Conservation (phyloP, 345 rosid species). For the Heritiera littoralis region DNA sequence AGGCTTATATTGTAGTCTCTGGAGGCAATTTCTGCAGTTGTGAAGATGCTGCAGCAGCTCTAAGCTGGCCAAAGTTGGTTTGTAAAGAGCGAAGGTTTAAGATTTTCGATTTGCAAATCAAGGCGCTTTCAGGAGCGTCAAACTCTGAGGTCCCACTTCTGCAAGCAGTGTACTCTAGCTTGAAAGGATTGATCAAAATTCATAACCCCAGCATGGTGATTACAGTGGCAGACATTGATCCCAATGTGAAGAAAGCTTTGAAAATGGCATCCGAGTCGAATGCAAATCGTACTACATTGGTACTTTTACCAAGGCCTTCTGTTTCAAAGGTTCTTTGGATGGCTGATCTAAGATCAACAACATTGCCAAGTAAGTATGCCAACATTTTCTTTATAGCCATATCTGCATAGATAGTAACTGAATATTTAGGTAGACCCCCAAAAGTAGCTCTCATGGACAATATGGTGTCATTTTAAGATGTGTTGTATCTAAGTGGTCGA, state of each 20-base stretch:
- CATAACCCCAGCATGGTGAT: constrained; percentile 91
- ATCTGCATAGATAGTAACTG: background rate
- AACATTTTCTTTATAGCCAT: background rate
- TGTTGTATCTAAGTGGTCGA: background rate
- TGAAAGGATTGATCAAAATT: constrained; percentile 87
- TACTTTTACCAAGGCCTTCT: constrained; percentile 73
- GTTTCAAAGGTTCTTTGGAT: constrained; percentile 90
- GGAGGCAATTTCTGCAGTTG: constrained; percentile 88
- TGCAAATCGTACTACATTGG: constrained; percentile 50
- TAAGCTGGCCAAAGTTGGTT: constrained; percentile 74
- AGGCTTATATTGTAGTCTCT: constrained; percentile 81
- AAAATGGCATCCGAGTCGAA: constrained; percentile 75
- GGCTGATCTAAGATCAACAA: constrained; percentile 94
- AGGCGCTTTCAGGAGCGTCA: constrained; percentile 58
- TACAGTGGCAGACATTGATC: constrained; percentile 69
- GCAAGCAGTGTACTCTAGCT: constrained; percentile 81
- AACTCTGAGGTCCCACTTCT: constrained; percentile 90
- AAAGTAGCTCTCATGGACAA: too few species aligned
- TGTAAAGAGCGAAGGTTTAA: constrained; percentile 87
- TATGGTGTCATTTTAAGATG: too few species aligned
- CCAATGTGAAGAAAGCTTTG: constrained; percentile 83
- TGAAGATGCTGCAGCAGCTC: constrained; percentile 70
- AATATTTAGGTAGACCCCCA: too few species aligned
- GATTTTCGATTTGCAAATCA: constrained; percentile 80
- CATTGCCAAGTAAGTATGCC: constrained; percentile 79